Base-by-base conservation (phyloP, 306 rosid species). In the Malus domestica region DNA sequence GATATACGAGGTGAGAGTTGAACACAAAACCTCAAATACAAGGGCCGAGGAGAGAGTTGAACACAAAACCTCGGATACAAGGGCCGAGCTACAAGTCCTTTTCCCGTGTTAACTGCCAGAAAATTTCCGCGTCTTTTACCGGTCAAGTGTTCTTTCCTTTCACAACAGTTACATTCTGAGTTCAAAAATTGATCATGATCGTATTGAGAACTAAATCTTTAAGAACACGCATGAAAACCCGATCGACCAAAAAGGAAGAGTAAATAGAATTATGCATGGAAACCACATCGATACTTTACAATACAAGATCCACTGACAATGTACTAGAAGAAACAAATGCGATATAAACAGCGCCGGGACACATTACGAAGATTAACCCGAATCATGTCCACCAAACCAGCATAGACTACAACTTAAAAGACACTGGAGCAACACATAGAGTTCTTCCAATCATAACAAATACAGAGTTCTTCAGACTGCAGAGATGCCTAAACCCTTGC, bases 381-480 rank as follows among this genome's bases (percentile, higher is more conserved):
- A 68, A 80, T 83, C 78, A 79, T 75, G 82, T 84, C 82, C 86
- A 84, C 78, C 81, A 87, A 84, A 84, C 83, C 81, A 87, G 84
- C 80, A 84, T 25, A 88, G 87, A 83, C 77, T 82, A 80, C 81
- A 87, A 81, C 82, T 86, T 82, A 10, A 64, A 72, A 82, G 76
- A 89, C 84, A 86, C 87, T 61, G 70, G 80, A 75, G 82, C 84
- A 86, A 84, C 84, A 88, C 81, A 87, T 59, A 80, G 82, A 84
- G 80, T 80, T 86, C 92, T 88, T 80, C 86, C 90, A 88, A 83
- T 81, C 86, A 88, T 81, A 84, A 79, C 87, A 86, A 81, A 85
- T 76, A 85, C 33, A 89, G 78, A 86, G 73, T 81, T 80, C 87
- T 83, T 85, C 88, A 78, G 79, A 85, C 83, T 78, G 88, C 85